Base-by-base conservation (phyloP, 2,329 filamentous ascomycete species). In the Epichloe sp. region DNA sequence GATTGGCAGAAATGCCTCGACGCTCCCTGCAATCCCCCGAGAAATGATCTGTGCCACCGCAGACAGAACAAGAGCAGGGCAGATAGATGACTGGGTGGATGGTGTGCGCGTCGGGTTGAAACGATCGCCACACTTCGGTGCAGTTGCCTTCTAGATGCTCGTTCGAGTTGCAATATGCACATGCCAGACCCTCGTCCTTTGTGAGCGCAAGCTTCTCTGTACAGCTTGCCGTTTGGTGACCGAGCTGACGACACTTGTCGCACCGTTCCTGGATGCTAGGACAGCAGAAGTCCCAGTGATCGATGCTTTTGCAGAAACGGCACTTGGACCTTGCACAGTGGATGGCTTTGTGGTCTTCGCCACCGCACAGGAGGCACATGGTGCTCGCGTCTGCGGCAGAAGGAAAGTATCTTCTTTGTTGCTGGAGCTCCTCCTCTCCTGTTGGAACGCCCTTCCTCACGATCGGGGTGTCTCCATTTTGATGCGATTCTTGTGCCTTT, bases 121-220 rank as follows among this genome's bases (percentile, higher is more conserved):
- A 83, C 17, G 72, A 79, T 52, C 75, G 71, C 81, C 81, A 87
- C 23, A 83, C 66, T 46, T 73, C 68, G 49, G 76, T 73, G 62
- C 85, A 88, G 2, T 74, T 65, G 12, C 69, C 61, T 60, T 87
- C 84, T 8, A 73, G 57, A 58, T 88, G 85, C 8, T 74, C 69
- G 3, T 59, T 56, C 6, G 73, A 73, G 40, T 68, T 68, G 63
- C 85, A 88, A 36, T 80, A 68, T 11, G 78, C 77, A 61, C 85
- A 88, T 3, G 74, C 72, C 45, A 75, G 67, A 21, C 72, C 71
- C 51, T 82, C 79, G 15, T 72, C 71, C 54, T 73, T 74, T 15
- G 73, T 67, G 48, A 75, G 56, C 3, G 65, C 63, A 42, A 85
- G 70, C 54, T 79, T 79, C 55, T 83, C 79, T 2, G 64, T 58